Evolutionary conservation across 345 rosid species (phyloP).

Genomic region (Salix exigua): DNA sequence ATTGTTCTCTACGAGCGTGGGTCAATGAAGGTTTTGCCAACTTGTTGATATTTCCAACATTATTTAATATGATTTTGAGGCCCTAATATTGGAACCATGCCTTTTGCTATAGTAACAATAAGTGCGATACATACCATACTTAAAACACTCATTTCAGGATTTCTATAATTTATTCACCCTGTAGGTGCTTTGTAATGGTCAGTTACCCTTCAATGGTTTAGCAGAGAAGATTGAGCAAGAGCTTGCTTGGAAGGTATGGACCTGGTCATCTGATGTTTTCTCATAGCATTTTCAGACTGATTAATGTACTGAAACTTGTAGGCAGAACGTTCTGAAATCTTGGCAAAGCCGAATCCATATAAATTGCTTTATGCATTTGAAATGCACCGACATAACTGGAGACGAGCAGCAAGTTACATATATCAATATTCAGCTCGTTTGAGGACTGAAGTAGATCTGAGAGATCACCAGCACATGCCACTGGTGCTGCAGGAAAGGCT

Average conservation of each 20-base stretch:
- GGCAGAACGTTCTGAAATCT: conserved; percentile 81
- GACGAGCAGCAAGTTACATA: conserved; percentile 82
- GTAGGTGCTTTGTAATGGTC: conserved; percentile 81
- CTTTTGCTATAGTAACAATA: background rate
- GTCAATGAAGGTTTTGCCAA: conserved; percentile 65
- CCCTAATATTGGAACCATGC: too few relatives aligned
- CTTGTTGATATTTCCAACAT: background rate
- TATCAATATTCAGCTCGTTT: conserved; percentile 71
- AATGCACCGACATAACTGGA: conserved; percentile 88
- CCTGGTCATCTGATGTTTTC: conserved; percentile 5
- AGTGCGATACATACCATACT: background rate
- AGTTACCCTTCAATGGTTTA: conserved; percentile 81
- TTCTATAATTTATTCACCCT: conserved; percentile 13
- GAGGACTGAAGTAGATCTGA: conserved; percentile 54
- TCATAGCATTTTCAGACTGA: conserved; percentile 5
- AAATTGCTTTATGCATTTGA: conserved; percentile 94
- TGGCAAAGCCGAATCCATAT: conserved; percentile 73
- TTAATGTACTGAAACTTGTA: conserved; percentile 30
- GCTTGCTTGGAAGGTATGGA: conserved; percentile 89
- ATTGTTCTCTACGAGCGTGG: conserved; percentile 82
- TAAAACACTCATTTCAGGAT: background rate
- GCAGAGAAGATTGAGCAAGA: conserved; percentile 84
- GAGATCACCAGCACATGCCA: conserved; percentile 54
- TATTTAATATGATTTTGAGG: background rate
- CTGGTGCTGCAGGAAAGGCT: conserved; percentile 72